Evolutionary conservation across 257 asterid species (phyloP).

Genomic region (Paulownia fortunei): DNA sequence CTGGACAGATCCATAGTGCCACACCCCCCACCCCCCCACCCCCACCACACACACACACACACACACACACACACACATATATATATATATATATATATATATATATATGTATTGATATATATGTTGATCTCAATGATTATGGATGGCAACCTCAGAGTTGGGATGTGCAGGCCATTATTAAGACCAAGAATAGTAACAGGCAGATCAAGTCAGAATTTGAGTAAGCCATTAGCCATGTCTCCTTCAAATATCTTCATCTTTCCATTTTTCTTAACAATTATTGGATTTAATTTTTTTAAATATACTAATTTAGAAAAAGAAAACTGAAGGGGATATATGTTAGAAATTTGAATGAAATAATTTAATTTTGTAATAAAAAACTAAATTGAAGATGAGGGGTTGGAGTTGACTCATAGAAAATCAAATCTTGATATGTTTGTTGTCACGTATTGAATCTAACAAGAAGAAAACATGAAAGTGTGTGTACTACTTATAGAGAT

Average conservation of each 20-base stretch:
- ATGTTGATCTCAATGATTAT: neutral
- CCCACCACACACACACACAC: neutral
- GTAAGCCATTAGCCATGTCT: neutral
- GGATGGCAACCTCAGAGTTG: neutral
- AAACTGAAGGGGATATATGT: too few species aligned
- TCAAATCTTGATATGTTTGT: neutral
- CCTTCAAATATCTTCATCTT: neutral
- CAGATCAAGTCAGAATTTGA: neutral
- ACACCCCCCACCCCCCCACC: too few species aligned
- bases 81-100: neutral
- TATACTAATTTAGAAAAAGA: neutral
- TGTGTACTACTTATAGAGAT: neutral
- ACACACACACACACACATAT: neutral
- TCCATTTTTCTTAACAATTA: neutral
- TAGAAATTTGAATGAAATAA: too few species aligned
- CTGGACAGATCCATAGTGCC: slow-evolving; percentile 26
- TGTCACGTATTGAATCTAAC: neutral
- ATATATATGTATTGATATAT: neutral
- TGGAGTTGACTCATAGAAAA: neutral
- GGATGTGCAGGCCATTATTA: slow-evolving; percentile 28
- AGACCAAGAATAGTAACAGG: neutral
- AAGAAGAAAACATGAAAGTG: neutral
- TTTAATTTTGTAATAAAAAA: neutral
- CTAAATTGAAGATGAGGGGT: neutral
- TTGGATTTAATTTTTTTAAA: neutral